Evolutionary conservation across 2,329 filamentous ascomycete species (phyloP).

Genomic region (Alternaria tenuissima): DNA sequence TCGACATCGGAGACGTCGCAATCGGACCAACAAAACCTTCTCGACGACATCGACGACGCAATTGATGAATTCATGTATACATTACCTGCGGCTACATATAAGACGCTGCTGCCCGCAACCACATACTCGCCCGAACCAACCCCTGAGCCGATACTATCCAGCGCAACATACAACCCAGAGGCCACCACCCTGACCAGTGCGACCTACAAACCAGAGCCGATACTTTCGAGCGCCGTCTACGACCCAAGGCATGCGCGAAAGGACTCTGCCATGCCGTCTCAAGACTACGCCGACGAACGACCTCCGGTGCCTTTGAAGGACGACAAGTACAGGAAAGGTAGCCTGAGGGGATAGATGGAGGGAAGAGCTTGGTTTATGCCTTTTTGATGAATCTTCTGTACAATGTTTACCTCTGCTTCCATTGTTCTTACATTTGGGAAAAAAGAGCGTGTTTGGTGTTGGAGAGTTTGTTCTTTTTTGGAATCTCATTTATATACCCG

Average conservation of each 20-base stretch:
- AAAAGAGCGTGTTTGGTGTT: background rate
- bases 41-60: constrained; percentile 36
- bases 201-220: constrained; percentile 16
- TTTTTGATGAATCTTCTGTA: background rate
- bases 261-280: constrained; percentile 32
- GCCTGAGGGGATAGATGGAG: constrained; percentile 2
- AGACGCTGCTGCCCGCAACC: constrained; percentile 23
- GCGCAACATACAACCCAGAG: constrained; percentile 17
- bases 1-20: constrained; percentile 18
- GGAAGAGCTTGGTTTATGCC: background rate
- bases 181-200: constrained; percentile 13
- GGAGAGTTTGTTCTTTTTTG: background rate
- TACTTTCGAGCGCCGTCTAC: constrained; percentile 17
- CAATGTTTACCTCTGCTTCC: background rate
- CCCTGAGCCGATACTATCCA: constrained; percentile 9
- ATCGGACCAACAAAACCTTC: constrained; percentile 22
- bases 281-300: constrained; percentile 9
- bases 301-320: constrained; percentile 16
- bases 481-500: background rate
- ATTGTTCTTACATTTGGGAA: background rate
- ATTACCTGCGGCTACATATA: constrained; percentile 23
- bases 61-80: constrained; percentile 36
- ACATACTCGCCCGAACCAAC: constrained; percentile 17
- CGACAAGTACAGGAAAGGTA: constrained; percentile 18
- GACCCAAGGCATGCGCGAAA: constrained; percentile 24